phyloP scores from a whole-genome alignment of 2,329 filamentous ascomycete species.

The Scytalidium lignicola region DNA sequence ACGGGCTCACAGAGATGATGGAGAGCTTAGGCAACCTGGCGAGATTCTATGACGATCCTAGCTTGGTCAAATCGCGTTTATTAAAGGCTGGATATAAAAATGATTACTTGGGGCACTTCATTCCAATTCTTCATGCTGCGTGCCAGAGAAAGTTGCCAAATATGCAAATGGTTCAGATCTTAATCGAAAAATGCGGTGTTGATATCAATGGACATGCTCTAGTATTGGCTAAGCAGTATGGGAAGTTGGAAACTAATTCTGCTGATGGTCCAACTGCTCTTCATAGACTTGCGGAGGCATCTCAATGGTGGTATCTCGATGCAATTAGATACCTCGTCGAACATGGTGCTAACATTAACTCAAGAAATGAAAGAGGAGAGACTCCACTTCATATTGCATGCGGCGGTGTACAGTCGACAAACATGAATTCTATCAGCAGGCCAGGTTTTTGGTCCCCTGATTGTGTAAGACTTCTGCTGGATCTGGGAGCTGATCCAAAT shows the following conservation, averaged over 20 bases:
- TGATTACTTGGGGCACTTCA: constrained; percentile 3
- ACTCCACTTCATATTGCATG: constrained; percentile 5
- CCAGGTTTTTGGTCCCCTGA: neutral
- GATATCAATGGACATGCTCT: constrained; percentile 23
- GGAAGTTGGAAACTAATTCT: neutral
- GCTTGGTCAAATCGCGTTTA: neutral
- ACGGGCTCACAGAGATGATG: constrained; percentile 9
- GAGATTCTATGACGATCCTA: constrained; percentile 5
- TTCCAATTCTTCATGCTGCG: constrained; percentile 22
- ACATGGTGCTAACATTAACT: constrained; percentile 7
- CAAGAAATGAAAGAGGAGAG: constrained; percentile 3
- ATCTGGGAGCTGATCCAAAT: constrained; percentile 7
- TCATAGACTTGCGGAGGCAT: constrained; percentile 7
- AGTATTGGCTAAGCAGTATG: neutral
- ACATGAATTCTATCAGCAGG: neutral
- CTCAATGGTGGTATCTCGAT: constrained; percentile 11
- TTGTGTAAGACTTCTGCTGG: constrained; percentile 2
- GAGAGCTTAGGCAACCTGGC: constrained; percentile 2
- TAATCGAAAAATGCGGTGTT: constrained; percentile 30
- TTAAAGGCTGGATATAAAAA: neutral
- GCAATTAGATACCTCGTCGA: constrained; percentile 11
- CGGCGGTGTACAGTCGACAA: neutral
- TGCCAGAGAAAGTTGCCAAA: constrained; percentile 29
- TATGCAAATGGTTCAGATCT: constrained; percentile 28
- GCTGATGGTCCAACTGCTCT: constrained; percentile 5